Percentiles rank a stretch among this genome's conserved stretches.
Conservation (phyloP, 2,329 filamentous ascomycete genomes). For the Alternaria gansuensis region DNA sequence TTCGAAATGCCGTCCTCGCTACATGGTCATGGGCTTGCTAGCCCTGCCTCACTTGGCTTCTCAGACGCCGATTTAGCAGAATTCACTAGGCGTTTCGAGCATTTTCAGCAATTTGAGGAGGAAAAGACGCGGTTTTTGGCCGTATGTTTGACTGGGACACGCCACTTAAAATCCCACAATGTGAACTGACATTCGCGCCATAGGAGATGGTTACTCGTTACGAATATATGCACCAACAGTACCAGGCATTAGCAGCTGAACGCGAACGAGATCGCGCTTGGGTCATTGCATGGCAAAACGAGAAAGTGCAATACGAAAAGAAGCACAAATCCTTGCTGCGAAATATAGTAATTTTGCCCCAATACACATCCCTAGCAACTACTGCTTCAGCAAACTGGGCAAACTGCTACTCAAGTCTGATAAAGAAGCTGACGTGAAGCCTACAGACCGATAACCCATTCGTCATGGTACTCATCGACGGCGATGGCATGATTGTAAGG, state of each 20-base stretch:
- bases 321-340: constrained; percentile 29
- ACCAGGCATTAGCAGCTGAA: constrained; percentile 39
- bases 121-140: constrained; percentile 48
- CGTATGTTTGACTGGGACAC: constrained; percentile 26
- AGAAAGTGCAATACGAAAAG: constrained; percentile 35
- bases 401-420: neutral
- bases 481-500: constrained; percentile 60
- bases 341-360: constrained; percentile 35
- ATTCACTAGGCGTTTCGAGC: constrained; percentile 46
- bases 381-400: neutral
- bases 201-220: constrained; percentile 56
- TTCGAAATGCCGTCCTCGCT: constrained; percentile 27
- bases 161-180: neutral
- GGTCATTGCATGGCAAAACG: constrained; percentile 28
- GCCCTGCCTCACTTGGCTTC: constrained; percentile 1
- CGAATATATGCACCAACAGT: constrained; percentile 48
- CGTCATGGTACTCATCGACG: constrained; percentile 64
- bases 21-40: constrained; percentile 17
- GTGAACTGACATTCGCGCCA: constrained; percentile 9
- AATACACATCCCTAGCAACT: neutral
- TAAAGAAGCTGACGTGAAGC: constrained; percentile 1
- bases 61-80: constrained; percentile 17
- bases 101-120: constrained; percentile 41
- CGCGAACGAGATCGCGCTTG: constrained; percentile 38
- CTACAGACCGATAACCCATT: constrained; percentile 57